Base-by-base conservation (phyloP, 1,284 basidiomycete genomes). In the Boletus mariae region DNA sequence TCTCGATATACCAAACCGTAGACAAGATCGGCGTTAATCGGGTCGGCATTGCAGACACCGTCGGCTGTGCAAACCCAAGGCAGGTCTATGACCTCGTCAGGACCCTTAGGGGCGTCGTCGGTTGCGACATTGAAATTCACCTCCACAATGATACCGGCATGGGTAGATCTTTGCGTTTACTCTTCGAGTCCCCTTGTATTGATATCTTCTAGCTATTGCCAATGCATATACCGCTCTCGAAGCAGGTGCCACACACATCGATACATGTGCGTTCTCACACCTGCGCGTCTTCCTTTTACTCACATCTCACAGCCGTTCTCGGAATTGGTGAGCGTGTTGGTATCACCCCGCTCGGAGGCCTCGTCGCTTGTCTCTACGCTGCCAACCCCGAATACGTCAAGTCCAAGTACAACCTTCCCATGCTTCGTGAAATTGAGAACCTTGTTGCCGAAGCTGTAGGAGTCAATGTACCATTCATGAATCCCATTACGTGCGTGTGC, bases 21-120 rank as follows among this genome's bases (percentile, higher is more conserved):
- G 97, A 99, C 80, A 98, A 98, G 82, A 95, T 99, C 66, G 97
- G 97, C 57, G 96, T 99, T 52, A 95, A 99, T 81, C 88, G 97
- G 62, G 97, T 99, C 61, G 97, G 97, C 73, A 96, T 99, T 61
- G 97, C 97, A 35, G 97, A 99, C 74, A 99, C 97, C 12, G 97
- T 99, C 61, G 97, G 97, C 49, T 98, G 96, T 67, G 97, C 97
- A 55, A 98, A 98, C 79, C 95, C 97, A 13, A 82, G 97, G 66
- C 97, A 99, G 72, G 97, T 99, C 7, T 99, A 99, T 73, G 97
- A 99, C 56, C 87, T 99, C 61, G 94, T 99, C 61, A 83, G 97
- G 59, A 99, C 97, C 9, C 82, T 99, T 41, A 82, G 97, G 58
- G 94, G 97, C 55, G 97, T 99, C 51, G 94, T 98, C 58, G 84